A percentile compares a stretch with the other conserved stretches of the same genome.
Conservation (phyloP, 2,329 filamentous ascomycete genomes). For the Pezicula rhizophila region DNA sequence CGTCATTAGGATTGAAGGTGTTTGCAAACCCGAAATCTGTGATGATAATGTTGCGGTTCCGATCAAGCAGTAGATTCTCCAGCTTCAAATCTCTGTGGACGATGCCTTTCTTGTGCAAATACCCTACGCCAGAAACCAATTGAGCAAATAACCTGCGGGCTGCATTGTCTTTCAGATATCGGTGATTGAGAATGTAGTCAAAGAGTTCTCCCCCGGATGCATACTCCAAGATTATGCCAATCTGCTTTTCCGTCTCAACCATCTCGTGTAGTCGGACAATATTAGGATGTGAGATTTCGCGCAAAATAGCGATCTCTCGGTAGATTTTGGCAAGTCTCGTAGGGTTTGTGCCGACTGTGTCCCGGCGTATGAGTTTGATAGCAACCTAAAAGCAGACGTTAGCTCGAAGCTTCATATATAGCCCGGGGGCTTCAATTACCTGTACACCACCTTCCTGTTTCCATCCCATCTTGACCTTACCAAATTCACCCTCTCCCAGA, state of each 20-base stretch:
- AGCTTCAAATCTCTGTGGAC: constrained; percentile 96
- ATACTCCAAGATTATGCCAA: constrained; percentile 97
- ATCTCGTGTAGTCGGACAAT: constrained; percentile 97
- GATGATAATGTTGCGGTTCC: constrained; percentile 98
- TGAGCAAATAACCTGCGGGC: constrained; percentile 91
- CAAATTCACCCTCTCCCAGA: constrained; percentile 95
- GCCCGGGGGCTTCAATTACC: constrained; percentile 34
- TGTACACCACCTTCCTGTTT: constrained; percentile 89
- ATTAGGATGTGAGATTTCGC: constrained; percentile 85
- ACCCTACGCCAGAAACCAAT: constrained; percentile 91
- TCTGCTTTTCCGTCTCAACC: constrained; percentile 95
- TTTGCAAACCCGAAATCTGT: constrained; percentile 99
- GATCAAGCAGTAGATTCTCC: constrained; percentile 89
- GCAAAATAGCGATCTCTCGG: constrained; percentile 88
- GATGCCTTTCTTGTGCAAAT: constrained; percentile 97
- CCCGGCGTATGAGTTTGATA: constrained; percentile 94
- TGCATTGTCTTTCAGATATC: constrained; percentile 90
- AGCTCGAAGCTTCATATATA: neutral
- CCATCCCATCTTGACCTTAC: constrained; percentile 98
- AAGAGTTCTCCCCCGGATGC: constrained; percentile 96
- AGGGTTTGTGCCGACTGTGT: constrained; percentile 82
- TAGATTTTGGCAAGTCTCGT: constrained; percentile 93
- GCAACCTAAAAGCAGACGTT: constrained; percentile 59
- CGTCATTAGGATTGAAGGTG: constrained; percentile 85
- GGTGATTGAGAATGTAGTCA: constrained; percentile 95